phyloP scores from a whole-genome alignment of 2,329 filamentous ascomycete genomes.

The Fusarium phyllophilum region DNA sequence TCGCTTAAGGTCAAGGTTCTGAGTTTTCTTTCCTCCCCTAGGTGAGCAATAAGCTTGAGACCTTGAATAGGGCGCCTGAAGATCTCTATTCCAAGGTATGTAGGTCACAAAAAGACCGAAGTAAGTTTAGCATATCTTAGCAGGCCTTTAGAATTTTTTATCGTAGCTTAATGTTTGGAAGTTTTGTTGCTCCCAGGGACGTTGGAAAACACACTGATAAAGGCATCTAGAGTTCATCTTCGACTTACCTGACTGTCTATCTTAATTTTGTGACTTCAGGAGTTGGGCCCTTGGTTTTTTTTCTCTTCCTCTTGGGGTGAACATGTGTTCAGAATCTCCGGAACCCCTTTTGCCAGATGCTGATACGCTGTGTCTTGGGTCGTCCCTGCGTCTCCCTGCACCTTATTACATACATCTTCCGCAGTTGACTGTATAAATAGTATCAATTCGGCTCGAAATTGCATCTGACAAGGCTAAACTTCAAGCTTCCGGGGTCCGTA shows the following conservation, averaged over 20 bases:
- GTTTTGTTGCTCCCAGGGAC: not conserved
- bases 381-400: conserved; percentile 27
- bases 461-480: conserved; percentile 10
- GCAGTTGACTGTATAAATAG: conserved; percentile 27
- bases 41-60: not conserved
- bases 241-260: not conserved
- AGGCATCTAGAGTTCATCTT: not conserved
- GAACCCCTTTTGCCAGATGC: conserved; percentile 24
- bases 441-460: conserved; percentile 31
- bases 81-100: not conserved
- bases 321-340: conserved; percentile 24
- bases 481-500: conserved; percentile 11
- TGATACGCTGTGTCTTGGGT: conserved; percentile 29
- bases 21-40: not conserved
- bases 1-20: not conserved
- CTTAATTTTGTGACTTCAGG: not conserved
- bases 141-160: not conserved
- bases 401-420: conserved; percentile 28
- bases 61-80: not conserved
- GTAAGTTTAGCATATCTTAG: not conserved
- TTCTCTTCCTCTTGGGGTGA: not conserved
- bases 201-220: not conserved
- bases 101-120: not conserved
- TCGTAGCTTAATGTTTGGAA: not conserved
- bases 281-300: too few species aligned